A percentile compares a stretch with the other conserved stretches of the same genome.
Conservation (phyloP, 805 yeast genomes). For the Kuraishia piskuri region DNA sequence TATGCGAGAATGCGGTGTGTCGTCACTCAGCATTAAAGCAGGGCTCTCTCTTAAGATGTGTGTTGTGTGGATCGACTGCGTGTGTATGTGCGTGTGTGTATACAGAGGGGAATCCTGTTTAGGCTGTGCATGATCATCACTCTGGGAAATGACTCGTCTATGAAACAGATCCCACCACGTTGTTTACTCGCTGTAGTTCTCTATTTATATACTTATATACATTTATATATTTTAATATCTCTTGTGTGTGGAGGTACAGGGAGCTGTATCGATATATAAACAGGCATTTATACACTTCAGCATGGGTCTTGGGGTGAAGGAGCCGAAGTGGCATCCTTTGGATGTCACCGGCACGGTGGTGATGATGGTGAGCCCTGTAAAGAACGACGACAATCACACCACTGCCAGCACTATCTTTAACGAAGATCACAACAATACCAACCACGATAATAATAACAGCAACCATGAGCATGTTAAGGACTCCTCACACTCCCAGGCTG, state of each 20-base stretch:
- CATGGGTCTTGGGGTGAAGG: constrained; percentile 29
- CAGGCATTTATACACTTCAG: neutral
- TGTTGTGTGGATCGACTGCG: no score
- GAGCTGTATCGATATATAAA: no score
- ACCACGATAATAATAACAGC: neutral
- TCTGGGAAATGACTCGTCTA: no score
- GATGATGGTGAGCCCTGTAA: constrained; percentile 26
- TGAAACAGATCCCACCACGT: no score
- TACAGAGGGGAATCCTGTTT: no score
- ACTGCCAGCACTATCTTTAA: neutral
- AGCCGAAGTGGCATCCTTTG: constrained; percentile 24
- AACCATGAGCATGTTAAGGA: neutral
- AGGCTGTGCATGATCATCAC: no score
- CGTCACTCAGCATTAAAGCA: no score
- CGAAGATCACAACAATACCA: neutral
- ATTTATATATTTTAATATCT: no score
- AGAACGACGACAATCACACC: constrained; percentile 1
- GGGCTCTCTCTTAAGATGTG: no score
- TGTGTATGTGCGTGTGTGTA: no score
- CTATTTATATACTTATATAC: no score
- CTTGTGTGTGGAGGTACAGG: neutral
- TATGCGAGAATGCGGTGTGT: neutral
- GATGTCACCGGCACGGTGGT: constrained; percentile 43
- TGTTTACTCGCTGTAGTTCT: no score
- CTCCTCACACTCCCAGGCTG: neutral